Evolutionary conservation across 306 rosid species (phyloP), one percentile per base, ranked within the genome.

Genomic region (Calophaca sinica): DNA sequence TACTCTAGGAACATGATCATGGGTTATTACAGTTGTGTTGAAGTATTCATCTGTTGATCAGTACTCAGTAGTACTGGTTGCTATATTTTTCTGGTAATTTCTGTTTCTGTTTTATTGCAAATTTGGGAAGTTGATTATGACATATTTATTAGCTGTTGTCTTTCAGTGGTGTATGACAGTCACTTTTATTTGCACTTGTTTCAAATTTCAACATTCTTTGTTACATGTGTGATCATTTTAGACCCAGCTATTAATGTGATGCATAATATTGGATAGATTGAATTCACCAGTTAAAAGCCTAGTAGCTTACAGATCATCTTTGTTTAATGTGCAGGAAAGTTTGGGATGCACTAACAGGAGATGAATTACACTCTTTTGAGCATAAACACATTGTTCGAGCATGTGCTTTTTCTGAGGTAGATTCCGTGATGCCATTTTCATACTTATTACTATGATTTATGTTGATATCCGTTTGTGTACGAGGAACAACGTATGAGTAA

Each of bases 351-450:
- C 83, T 93, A 78, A 72, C 96, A 4, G 98, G 98, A 50, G 96
- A 93, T 88, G 96, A 77, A 54, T 82, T 89, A 52, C 98, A 93
- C 76, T 88, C 93, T 38, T 93, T 93, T 80, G 98, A 93, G 62
- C 98, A 93, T 82, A 93, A 93, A 79, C 98, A 93, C 86, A 93
- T 93, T 79, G 98, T 84, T 59, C 90, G 98, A 41, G 97, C 97
- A 65, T 91, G 97, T 74, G 84, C 93, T 6, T 91, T 93, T 68
- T 91, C 98, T 6, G 93, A 93, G 98, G 98, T 89, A 80, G 61
- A 15, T 52, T 69, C 72, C 29, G 9, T 15, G 26, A 13, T 32
- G 28, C 48, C 71, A 14, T 20, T 50, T 63, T 61, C 3, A 26
- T 49, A 4, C 28, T 46, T 6, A 7, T 76, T 54, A 15, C 12